Percentiles rank a stretch among this genome's conserved stretches.
phyloP scores from a whole-genome alignment of 2,329 filamentous ascomycete species.

The Alternaria arborescens region DNA sequence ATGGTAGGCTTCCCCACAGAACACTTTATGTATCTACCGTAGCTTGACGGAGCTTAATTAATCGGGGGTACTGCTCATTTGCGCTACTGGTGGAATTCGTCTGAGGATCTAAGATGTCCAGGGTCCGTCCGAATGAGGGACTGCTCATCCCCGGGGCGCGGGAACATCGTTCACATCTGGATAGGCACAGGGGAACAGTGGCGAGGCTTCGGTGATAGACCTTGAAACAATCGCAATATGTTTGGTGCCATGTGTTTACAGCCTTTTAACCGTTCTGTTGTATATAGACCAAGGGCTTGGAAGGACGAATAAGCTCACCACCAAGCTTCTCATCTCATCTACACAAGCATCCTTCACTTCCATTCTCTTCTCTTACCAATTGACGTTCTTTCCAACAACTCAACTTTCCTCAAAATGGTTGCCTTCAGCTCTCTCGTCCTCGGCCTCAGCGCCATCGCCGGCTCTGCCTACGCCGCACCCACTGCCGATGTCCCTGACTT shows the following conservation, averaged over 20 bases:
- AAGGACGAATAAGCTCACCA: conserved; percentile 2
- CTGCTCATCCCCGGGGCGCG: not conserved
- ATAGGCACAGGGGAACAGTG: not conserved
- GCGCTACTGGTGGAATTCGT: not conserved
- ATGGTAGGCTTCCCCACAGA: conserved; percentile 13
- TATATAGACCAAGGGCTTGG: conserved; percentile 12
- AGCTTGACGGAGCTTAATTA: conserved; percentile 11
- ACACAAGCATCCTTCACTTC: conserved; percentile 6
- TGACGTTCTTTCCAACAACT: conserved; percentile 2
- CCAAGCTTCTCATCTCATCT: conserved; percentile 8
- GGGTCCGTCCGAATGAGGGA: not conserved
- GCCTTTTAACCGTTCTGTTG: conserved; percentile 11
- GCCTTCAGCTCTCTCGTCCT: conserved; percentile 34
- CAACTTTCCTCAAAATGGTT: conserved; percentile 32
- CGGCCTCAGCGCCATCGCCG: conserved; percentile 30
- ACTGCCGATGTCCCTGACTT: conserved; percentile 40
- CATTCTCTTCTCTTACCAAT: conserved; percentile 6
- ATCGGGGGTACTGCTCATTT: conserved; percentile 8
- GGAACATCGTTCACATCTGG: not conserved
- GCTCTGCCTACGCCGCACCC: conserved; percentile 34
- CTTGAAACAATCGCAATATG: conserved; percentile 16
- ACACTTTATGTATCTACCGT: conserved; percentile 8
- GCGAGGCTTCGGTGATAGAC: conserved; percentile 1
- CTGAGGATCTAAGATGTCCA: not conserved
- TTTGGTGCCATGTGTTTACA: conserved; percentile 3